Percentiles rank a stretch among this genome's conserved stretches.
Conservation (phyloP, 2,329 filamentous ascomycete genomes). For the Verticillium isaacii region DNA sequence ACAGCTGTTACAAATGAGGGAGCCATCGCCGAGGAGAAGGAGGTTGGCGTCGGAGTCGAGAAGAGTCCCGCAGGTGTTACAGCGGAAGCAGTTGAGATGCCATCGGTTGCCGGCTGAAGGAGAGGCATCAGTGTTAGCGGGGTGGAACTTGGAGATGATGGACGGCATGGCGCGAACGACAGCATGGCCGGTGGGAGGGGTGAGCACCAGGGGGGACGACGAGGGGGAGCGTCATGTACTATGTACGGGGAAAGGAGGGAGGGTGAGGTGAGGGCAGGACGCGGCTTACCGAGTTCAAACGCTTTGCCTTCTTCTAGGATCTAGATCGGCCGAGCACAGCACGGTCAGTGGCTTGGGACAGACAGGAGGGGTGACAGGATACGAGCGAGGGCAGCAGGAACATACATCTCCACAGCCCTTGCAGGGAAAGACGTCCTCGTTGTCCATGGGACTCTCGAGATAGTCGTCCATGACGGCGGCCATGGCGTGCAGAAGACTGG, state of each 20-base stretch:
- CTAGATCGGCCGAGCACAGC: conserved; percentile 38
- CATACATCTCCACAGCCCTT: conserved; percentile 87
- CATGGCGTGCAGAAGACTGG: conserved; percentile 26
- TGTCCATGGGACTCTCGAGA: conserved; percentile 63
- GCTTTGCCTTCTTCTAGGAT: conserved; percentile 98
- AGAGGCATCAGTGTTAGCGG: conserved; percentile 19
- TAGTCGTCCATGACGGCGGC: conserved; percentile 54
- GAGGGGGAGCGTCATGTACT: background rate
- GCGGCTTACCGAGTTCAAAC: conserved; percentile 81
- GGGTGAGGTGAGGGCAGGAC: conserved; percentile 20
- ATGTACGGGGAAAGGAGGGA: background rate
- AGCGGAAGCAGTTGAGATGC: conserved; percentile 99
- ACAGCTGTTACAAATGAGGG: conserved; percentile 98
- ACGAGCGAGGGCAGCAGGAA: background rate
- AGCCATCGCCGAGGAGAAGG: conserved; percentile 92
- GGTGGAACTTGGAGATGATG: conserved; percentile 12
- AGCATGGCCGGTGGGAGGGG: background rate
- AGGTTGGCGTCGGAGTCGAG: conserved; percentile 98
- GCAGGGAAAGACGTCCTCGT: conserved; percentile 82
- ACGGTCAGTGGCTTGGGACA: background rate
- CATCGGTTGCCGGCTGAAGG: conserved; percentile 84
- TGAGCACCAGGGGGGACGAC: background rate
- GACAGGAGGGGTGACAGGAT: background rate
- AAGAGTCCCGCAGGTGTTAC: conserved; percentile 89
- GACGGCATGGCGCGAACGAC: conserved; percentile 6